A percentile compares a stretch with the other conserved stretches of the same genome.
These are phyloP conservation scores for Funneliformis caledonium DNA, from an alignment of 371 early-diverging fungal species.

Conservation along the genomic window DNA sequence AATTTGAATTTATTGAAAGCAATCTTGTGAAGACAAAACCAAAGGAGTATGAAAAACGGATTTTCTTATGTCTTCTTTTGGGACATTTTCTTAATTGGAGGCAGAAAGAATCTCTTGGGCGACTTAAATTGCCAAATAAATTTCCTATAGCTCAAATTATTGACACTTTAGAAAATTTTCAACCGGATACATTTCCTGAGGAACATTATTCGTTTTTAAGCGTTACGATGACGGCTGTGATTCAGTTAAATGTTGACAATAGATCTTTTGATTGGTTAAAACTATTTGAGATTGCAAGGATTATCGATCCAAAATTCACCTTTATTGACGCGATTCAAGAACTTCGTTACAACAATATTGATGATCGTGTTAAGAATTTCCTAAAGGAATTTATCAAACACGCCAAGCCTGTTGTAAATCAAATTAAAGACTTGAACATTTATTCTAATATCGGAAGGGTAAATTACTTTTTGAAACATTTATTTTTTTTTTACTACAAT, in stretches of 20 bases:
- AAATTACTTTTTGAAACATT: constrained; percentile 5
- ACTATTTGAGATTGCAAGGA: neutral
- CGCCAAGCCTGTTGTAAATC: neutral
- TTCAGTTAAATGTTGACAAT: neutral
- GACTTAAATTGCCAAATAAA: neutral
- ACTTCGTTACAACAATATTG: neutral
- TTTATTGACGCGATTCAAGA: constrained; percentile 16
- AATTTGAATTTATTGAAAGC: neutral
- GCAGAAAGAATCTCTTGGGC: neutral
- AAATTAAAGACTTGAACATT: neutral
- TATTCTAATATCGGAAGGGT: constrained; percentile 24
- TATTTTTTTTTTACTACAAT: neutral
- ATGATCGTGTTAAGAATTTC: constrained; percentile 6
- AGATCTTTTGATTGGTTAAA: constrained; percentile 22
- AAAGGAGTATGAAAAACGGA: constrained; percentile 7
- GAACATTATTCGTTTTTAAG: neutral
- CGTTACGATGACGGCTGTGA: constrained; percentile 10
- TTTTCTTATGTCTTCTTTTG: constrained; percentile 27
- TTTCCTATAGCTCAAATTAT: neutral
- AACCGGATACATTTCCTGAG: constrained; percentile 1
- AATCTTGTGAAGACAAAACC: neutral
- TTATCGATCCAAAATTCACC: constrained; percentile 19
- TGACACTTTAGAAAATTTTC: constrained; percentile 1
- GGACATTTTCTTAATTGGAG: neutral
- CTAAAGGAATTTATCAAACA: neutral